Evolutionary conservation across 192 early-diverging fungal species (phyloP).

Genomic region (Coemansia sp.): DNA sequence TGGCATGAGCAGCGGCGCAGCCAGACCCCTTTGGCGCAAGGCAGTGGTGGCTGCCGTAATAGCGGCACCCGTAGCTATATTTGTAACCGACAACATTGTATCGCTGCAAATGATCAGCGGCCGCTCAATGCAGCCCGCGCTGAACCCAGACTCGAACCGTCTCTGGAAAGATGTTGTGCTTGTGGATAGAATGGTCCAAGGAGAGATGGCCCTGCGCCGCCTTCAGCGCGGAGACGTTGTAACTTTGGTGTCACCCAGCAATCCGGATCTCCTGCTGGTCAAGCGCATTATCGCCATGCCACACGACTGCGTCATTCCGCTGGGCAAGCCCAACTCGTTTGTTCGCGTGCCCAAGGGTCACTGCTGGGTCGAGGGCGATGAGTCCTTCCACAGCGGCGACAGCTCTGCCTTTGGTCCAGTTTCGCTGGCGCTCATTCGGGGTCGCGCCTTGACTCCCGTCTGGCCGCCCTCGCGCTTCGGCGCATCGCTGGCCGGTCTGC

Average conservation of each 20-base stretch:
- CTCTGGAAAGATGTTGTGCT: constrained; percentile 70
- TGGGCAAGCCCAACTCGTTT: constrained; percentile 31
- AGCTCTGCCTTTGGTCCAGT: constrained; percentile 81
- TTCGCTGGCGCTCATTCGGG: constrained; percentile 69
- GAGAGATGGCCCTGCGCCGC: constrained; percentile 45
- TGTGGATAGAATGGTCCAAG: constrained; percentile 63
- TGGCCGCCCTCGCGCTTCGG: constrained; percentile 75
- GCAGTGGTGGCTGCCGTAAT: constrained; percentile 20
- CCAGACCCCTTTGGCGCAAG: constrained; percentile 12
- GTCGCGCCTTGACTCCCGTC: constrained; percentile 63
- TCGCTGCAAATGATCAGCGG: constrained; percentile 56
- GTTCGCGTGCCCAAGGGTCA: constrained; percentile 76
- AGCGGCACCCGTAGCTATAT: constrained; percentile 27
- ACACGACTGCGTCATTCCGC: constrained; percentile 68
- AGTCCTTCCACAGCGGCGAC: constrained; percentile 80
- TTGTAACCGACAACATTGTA: constrained; percentile 42
- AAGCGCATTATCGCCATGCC: constrained; percentile 87
- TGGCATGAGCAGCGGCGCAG: constrained; percentile 18
- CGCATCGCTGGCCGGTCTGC: constrained; percentile 42
- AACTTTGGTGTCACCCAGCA: constrained; percentile 65
- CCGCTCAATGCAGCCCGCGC: constrained; percentile 70
- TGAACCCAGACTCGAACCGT: constrained; percentile 75
- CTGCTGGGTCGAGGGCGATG: constrained; percentile 88
- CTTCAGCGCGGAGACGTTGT: constrained; percentile 71
- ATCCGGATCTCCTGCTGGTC: constrained; percentile 71